Evolutionary conservation across 305 asterid genomes (phyloP), one percentile per base, ranked within the genome.

Genomic region (Nicotiana rustica): DNA sequence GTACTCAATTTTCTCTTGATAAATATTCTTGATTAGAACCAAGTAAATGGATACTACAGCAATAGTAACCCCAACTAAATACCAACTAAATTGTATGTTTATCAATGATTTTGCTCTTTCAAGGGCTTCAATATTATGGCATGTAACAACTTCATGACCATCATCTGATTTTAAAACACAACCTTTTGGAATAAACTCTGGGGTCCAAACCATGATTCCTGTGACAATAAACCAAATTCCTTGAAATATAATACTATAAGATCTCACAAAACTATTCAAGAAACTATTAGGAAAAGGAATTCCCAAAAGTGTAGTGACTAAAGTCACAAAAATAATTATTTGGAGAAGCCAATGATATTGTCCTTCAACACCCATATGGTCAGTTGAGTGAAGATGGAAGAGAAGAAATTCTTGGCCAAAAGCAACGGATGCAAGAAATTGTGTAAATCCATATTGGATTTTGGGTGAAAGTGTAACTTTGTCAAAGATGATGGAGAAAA

Each of bases 201-300:
- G 94, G 10, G 95, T 93, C 98, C 98, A 94, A 21, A 94, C 85
- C 97, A 94, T 90, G 79, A 92, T 13, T 65, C 97, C 98, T 92
- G 91, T 94, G 38, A 81, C 91, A 89, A 91, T 90, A 21, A 94
- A 87, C 98, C 98, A 94, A 81, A 90, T 81, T 17, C 98, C 98
- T 89, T 94, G 97, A 80, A 93, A 89, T 49, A 90, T 31, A 67
- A 94, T 87, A 35, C 94, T 90, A 14, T 78, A 10, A 25, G 97
- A 93, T 86, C 96, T 91, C 47, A 90, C 89, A 73, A 92, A 91
- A 82, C 93, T 86, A 73, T 84, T 90, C 89, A 91, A 85, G 91
- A 94, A 94, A 49, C 94, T 93, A 73, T 76, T 82, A 1, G 91
- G 91, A 52, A 88, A 67, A 10, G 86, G 88, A 14, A 92, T 88